phyloP scores from a whole-genome alignment of 2,329 filamentous ascomycete genomes.

The Monosporascus cannonballus region DNA sequence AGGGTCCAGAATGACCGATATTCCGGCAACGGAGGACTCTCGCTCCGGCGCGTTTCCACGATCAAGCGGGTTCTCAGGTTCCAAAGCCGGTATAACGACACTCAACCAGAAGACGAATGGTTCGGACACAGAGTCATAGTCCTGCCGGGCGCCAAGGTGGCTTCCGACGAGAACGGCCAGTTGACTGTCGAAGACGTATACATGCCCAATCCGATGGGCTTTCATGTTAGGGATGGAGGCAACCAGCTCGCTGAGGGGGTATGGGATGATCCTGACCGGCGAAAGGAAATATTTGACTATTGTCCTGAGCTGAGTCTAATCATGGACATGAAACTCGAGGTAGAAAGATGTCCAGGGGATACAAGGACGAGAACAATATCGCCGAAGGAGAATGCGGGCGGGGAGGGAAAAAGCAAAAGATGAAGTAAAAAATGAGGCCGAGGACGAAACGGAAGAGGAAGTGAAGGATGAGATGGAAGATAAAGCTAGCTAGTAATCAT shows the following conservation, averaged over 20 bases:
- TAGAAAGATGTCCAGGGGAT: conserved; percentile 37
- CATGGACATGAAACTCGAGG: conserved; percentile 50
- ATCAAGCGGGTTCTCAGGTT: conserved; percentile 42
- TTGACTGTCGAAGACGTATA: conserved; percentile 46
- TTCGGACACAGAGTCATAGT: conserved; percentile 42
- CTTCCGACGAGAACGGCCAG: conserved; percentile 31
- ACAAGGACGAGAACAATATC: conserved; percentile 9
- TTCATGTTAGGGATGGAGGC: conserved; percentile 42
- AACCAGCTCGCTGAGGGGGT: conserved; percentile 33
- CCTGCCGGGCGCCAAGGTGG: conserved; percentile 42
- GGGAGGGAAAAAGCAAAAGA: no score
- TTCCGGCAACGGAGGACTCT: conserved; percentile 48
- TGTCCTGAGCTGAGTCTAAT: conserved; percentile 51
- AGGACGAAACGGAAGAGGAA: no score
- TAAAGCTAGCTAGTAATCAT: no score
- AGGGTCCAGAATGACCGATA: conserved; percentile 37
- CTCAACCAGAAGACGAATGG: conserved; percentile 50
- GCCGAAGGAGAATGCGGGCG: no score
- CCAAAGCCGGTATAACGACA: conserved; percentile 44
- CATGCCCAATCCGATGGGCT: conserved; percentile 47
- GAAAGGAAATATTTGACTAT: conserved; percentile 46
- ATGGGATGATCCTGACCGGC: conserved; percentile 38
- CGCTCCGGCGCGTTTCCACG: conserved; percentile 45
- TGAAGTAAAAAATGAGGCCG: no score
- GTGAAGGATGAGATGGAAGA: no score